These are phyloP conservation scores for Acanthamoeba culbertsoni DNA, from an alignment of 208 protist genomes.

Conservation along the genomic window DNA sequence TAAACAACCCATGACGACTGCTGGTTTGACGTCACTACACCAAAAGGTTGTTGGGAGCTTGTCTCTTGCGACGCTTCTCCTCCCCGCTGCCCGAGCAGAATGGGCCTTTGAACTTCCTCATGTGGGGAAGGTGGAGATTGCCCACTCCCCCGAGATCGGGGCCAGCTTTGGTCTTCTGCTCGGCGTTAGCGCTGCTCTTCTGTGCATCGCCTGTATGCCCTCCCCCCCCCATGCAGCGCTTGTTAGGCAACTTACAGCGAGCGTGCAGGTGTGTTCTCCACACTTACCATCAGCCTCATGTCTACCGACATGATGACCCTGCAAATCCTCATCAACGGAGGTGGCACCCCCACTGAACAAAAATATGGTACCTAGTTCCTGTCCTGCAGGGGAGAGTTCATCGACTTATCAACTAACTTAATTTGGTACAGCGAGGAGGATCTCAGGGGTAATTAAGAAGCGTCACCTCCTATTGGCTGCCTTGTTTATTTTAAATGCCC, in stretches of 20 bases:
- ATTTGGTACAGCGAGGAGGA: conserved; percentile 18
- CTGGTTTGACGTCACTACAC: neutral
- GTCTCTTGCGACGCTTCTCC: neutral
- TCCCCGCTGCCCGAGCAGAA: neutral
- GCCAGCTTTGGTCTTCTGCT: neutral
- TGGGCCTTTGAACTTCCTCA: neutral
- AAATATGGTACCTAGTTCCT: conserved; percentile 28
- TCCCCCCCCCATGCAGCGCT: neutral
- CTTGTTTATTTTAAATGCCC: conserved; percentile 74
- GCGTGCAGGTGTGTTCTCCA: conserved; percentile 65
- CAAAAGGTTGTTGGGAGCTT: neutral
- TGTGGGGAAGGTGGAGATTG: neutral
- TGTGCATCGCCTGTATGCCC: neutral
- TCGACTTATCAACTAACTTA: no score
- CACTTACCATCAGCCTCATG: conserved; percentile 78
- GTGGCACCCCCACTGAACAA: conserved; percentile 8
- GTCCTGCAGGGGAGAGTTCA: no score
- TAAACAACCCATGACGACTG: neutral
- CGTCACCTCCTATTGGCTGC: conserved; percentile 78
- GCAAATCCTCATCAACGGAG: conserved; percentile 61
- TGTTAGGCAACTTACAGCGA: neutral
- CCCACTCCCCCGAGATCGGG: neutral
- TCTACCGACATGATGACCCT: conserved; percentile 72
- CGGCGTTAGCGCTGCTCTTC: neutral
- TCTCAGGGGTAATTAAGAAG: conserved; percentile 25